These are phyloP conservation scores for Cytospora piceae DNA, from an alignment of 2,329 filamentous ascomycete species.

Conservation along the genomic window DNA sequence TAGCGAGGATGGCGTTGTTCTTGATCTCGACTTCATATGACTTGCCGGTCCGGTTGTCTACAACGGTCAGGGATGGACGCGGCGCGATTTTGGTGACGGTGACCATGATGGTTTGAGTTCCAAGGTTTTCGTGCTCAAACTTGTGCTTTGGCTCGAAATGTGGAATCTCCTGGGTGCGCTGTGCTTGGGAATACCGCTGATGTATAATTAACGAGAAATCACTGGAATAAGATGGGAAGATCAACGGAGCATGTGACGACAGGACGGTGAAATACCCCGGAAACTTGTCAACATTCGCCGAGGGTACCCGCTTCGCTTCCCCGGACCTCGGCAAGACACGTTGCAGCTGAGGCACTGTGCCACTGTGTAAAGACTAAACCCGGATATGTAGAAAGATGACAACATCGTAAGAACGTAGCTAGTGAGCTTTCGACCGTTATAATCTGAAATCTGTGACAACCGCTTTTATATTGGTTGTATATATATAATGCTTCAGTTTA, in stretches of 20 bases:
- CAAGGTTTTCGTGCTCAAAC: background rate
- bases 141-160: background rate
- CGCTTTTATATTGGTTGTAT: background rate
- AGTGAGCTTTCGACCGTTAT: background rate
- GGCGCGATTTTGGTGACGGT: slow-evolving; percentile 36
- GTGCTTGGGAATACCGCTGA: background rate
- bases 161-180: background rate
- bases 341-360: background rate
- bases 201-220: background rate
- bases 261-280: background rate
- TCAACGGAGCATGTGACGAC: background rate
- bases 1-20: slow-evolving; percentile 53
- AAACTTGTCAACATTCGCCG: background rate
- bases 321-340: slow-evolving; percentile 1
- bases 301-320: background rate
- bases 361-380: background rate
- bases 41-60: slow-evolving; percentile 54
- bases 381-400: background rate
- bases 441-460: background rate
- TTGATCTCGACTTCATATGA: slow-evolving; percentile 53
- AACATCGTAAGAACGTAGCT: background rate
- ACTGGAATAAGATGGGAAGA: background rate
- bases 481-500: no score
- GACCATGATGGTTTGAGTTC: slow-evolving; percentile 33
- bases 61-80: slow-evolving; percentile 45